A percentile compares a stretch with the other conserved stretches of the same genome.
phyloP scores from a whole-genome alignment of 495 filamentous ascomycete genomes.

The Daldinia vernicosa region DNA sequence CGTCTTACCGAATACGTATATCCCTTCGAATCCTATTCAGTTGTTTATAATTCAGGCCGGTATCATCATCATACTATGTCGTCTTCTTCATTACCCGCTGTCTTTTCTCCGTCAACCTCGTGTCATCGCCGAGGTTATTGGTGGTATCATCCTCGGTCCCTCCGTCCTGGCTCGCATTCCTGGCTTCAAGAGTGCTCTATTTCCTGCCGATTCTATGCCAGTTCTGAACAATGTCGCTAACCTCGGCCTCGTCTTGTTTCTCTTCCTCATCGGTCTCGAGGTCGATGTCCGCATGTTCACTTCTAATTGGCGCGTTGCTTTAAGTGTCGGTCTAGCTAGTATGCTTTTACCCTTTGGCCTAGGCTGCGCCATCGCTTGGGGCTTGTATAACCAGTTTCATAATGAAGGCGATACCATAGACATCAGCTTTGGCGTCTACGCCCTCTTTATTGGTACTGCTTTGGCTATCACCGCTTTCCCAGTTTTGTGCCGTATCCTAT shows the following conservation, averaged over 20 bases:
- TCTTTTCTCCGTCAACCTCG: constrained; percentile 87
- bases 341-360: constrained; percentile 82
- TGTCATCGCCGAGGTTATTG: constrained; percentile 96
- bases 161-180: constrained; percentile 86
- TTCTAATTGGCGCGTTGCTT: constrained; percentile 85
- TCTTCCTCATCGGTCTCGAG: constrained; percentile 93
- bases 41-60: constrained; percentile 93
- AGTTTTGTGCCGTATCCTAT: constrained; percentile 92
- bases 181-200: constrained; percentile 79
- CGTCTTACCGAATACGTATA: constrained; percentile 42
- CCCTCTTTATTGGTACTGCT: constrained; percentile 93
- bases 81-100: constrained; percentile 77
- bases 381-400: constrained; percentile 82
- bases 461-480: constrained; percentile 97
- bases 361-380: constrained; percentile 81
- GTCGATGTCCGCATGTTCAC: constrained; percentile 87
- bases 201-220: constrained; percentile 76
- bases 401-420: constrained; percentile 67
- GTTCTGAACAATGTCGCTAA: constrained; percentile 86
- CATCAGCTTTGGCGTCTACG: constrained; percentile 82
- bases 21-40: constrained; percentile 76
- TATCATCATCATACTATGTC: constrained; percentile 92
- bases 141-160: constrained; percentile 88
- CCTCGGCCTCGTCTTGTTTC: constrained; percentile 86
- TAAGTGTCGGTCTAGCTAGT: constrained; percentile 82